phyloP scores from a whole-genome alignment of 2,329 filamentous ascomycete species.

The Penicillium fuscoglaucum region DNA sequence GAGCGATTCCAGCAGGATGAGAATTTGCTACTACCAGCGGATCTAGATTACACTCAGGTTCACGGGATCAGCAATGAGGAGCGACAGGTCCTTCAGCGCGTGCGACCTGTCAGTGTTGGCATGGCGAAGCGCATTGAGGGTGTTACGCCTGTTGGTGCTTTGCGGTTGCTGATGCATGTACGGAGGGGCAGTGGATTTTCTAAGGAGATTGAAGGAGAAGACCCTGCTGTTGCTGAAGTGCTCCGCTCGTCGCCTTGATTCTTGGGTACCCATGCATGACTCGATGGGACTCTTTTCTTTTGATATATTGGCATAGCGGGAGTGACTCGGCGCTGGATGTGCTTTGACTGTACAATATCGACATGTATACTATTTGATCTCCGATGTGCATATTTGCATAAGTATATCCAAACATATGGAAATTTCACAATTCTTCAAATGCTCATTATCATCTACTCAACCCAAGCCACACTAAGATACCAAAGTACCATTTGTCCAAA shows the following conservation, averaged over 20 bases:
- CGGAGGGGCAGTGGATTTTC: slow-evolving; percentile 29
- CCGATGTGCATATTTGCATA: neutral
- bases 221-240: slow-evolving; percentile 13
- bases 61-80: slow-evolving; percentile 78
- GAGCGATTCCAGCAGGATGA: slow-evolving; percentile 75
- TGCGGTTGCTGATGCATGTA: slow-evolving; percentile 47
- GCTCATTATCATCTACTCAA: neutral
- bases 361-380: slow-evolving; percentile 11
- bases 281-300: slow-evolving; percentile 3
- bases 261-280: neutral
- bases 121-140: slow-evolving; percentile 89
- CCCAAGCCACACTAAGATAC: neutral
- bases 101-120: slow-evolving; percentile 79
- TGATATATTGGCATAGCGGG: slow-evolving; percentile 22
- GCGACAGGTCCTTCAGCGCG: slow-evolving; percentile 66
- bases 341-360: slow-evolving; percentile 10
- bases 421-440: neutral
- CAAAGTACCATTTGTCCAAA: neutral
- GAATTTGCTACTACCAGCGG: slow-evolving; percentile 65
- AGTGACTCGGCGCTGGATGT: slow-evolving; percentile 16
- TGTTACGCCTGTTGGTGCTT: slow-evolving; percentile 50
- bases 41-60: slow-evolving; percentile 74
- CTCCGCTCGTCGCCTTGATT: slow-evolving; percentile 20
- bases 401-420: neutral
- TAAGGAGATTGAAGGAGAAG: slow-evolving; percentile 13